phyloP scores from a whole-genome alignment of 257 asterid genomes.

The Solanum habrochaites region DNA sequence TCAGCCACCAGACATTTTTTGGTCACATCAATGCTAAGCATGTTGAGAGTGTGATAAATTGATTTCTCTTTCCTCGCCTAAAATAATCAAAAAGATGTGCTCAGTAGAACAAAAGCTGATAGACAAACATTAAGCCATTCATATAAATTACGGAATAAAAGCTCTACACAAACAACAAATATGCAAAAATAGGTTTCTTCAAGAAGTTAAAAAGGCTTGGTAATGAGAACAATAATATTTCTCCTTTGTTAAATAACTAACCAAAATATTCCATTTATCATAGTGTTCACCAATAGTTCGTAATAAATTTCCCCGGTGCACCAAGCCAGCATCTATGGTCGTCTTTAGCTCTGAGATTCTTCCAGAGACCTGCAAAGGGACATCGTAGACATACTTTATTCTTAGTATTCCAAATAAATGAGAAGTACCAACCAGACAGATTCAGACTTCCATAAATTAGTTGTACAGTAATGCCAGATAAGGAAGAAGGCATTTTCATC shows the following conservation, averaged over 20 bases:
- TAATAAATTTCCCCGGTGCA: slow-evolving; percentile 76
- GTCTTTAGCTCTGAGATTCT: slow-evolving; percentile 84
- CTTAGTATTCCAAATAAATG: not conserved
- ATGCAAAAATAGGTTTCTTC: not conserved
- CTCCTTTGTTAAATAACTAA: slow-evolving; percentile 12
- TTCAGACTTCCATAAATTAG: not conserved
- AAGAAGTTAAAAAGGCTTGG: not conserved
- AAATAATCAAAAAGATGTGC: not conserved
- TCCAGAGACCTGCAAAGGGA: slow-evolving; percentile 59
- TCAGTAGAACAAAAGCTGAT: not conserved
- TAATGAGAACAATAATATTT: not conserved
- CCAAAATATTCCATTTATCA: slow-evolving; percentile 89
- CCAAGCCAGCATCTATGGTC: slow-evolving; percentile 85
- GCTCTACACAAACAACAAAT: not conserved
- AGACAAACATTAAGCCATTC: not conserved
- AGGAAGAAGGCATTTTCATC: not conserved
- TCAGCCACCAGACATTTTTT: slow-evolving; percentile 98
- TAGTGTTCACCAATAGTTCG: slow-evolving; percentile 70
- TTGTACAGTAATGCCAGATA: not conserved
- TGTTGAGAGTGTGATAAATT: slow-evolving; percentile 87
- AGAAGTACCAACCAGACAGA: not conserved
- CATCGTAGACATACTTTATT: not conserved
- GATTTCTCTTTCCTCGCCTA: slow-evolving; percentile 93
- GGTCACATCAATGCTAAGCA: slow-evolving; percentile 96
- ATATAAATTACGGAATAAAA: not conserved